Base-by-base conservation (phyloP, 2,329 filamentous ascomycete genomes). In the Epicoccum sorghinum region DNA sequence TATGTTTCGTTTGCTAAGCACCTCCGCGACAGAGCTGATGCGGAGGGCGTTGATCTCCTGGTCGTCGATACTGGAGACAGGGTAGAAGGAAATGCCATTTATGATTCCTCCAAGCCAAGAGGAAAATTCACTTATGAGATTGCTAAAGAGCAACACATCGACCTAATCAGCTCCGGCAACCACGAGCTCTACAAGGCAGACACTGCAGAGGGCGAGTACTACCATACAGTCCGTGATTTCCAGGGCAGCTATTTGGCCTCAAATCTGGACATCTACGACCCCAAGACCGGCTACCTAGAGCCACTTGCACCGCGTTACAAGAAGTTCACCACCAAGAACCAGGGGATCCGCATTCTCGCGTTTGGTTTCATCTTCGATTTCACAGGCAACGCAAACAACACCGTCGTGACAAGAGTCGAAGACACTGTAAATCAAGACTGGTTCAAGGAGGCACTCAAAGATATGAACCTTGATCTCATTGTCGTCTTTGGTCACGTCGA, bases 321-420 rank as follows among this genome's bases (percentile, higher is more conserved):
- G 72, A 95, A 91, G 70, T 96, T 99, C 75, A 92, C 85, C 52
- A 99, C 95, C 5, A 92, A 93, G 79, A 91, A 96, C 62, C 90
- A 91, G 63, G 89, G 89, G 4, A 86, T 96, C 55, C 84, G 89
- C 13, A 86, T 99, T 53, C 80, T 96, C 43, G 90, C 93, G 0
- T 93, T 99, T 73, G 95, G 95, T 2, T 98, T 99, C 75, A 78
- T 99, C 3, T 99, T 97, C 75, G 87, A 99, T 76, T 99, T 99
- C 67, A 90, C 85, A 0, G 87, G 88, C 14, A 96, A 96, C 72
- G 89, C 89, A 51, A 95, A 96, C 72, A 98, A 98, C 73, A 96
- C 91, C 0, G 80, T 91, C 3, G 90, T 98, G 0, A 87, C 91
- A 63, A 84, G 83, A 0, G 93, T 96, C 2, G 85, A 89, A 61